A percentile compares a stretch with the other conserved stretches of the same genome.
These are phyloP conservation scores for Pseudognaphalium luteoalbum DNA, from an alignment of 129 eudicot species.

Conservation along the genomic window DNA sequence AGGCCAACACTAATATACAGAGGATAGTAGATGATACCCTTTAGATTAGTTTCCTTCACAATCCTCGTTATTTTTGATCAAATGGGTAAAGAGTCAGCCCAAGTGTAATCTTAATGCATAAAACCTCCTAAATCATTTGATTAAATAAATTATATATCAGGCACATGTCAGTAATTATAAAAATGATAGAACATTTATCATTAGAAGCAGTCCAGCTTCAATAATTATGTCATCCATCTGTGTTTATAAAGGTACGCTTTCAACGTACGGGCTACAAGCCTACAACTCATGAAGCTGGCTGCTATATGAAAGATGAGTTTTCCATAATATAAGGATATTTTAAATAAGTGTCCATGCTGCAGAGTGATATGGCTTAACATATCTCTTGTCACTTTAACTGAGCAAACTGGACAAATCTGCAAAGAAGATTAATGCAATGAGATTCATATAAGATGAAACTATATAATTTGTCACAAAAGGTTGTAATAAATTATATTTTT, in stretches of 20 bases:
- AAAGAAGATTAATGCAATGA: conserved; percentile 25
- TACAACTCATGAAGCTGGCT: conserved; percentile 2
- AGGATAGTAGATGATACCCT: not conserved
- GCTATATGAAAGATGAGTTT: conserved; percentile 6
- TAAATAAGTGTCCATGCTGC: conserved; percentile 80
- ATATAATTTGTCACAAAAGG: not conserved
- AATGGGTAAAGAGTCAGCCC: not conserved
- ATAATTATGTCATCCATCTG: not conserved
- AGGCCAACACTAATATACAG: conserved; percentile 27
- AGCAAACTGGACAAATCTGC: conserved; percentile 86
- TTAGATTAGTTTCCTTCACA: not conserved
- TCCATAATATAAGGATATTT: conserved; percentile 61
- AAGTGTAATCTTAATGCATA: not conserved
- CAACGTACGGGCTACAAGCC: not conserved
- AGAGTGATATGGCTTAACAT: conserved; percentile 81
- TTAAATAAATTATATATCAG: not conserved
- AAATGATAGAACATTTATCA: not conserved
- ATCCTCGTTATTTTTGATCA: not conserved
- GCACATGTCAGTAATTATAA: not conserved
- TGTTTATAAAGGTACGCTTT: not conserved
- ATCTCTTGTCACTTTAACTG: conserved; percentile 68
- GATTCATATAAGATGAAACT: conserved; percentile 13
- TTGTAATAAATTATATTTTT: conserved; percentile 12
- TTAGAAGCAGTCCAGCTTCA: not conserved
- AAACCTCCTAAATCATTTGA: not conserved